Conservation (phyloP, 305 asterid species). For the Plantago coronopus region DNA sequence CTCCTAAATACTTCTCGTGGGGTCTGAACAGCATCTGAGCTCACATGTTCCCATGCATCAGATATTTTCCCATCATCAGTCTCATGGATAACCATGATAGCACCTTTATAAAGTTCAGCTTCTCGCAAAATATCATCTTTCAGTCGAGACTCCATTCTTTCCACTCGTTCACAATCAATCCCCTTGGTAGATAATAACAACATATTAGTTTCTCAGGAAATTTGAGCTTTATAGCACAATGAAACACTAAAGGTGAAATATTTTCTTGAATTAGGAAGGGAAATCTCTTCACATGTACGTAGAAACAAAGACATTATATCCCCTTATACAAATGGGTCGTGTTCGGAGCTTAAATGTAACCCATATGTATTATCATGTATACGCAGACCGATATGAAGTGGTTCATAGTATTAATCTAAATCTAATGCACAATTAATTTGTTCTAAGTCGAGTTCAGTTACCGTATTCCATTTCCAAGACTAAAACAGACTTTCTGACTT, state of each 20-base stretch:
- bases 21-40: conserved; percentile 71
- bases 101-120: conserved; percentile 84
- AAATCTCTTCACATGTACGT: conserved; percentile 1
- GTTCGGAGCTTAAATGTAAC: not conserved
- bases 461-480: not conserved
- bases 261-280: not conserved
- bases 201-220: conserved; percentile 29
- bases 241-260: conserved; percentile 20
- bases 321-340: no score
- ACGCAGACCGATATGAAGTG: not conserved
- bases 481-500: conserved; percentile 9
- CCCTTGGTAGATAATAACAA: conserved; percentile 49
- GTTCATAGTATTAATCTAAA: conserved; percentile 16
- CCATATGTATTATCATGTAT: not conserved
- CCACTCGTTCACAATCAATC: conserved; percentile 91
- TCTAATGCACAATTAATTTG: conserved; percentile 6
- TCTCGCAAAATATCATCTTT: conserved; percentile 97
- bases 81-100: conserved; percentile 95
- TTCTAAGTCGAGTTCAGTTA: not conserved
- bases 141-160: conserved; percentile 94
- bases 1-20: conserved; percentile 89
- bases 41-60: conserved; percentile 93
- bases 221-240: conserved; percentile 11
- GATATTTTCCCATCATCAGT: conserved; percentile 84
- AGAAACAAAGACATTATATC: conserved; percentile 3